Conservation (phyloP, 192 early-diverging fungal genomes). For the Ambispora gerdemannii region DNA sequence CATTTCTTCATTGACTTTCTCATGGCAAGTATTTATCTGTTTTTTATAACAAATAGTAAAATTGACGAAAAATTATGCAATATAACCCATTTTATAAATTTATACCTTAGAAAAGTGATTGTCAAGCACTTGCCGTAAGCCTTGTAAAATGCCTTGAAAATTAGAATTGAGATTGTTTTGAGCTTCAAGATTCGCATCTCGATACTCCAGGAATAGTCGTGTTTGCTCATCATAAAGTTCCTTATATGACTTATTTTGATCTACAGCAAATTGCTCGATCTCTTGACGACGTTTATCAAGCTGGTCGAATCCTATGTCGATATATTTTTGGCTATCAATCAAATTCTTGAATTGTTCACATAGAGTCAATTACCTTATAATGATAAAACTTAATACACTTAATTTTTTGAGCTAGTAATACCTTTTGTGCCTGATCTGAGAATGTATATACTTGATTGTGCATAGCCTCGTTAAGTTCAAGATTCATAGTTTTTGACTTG, state of each 20-base stretch:
- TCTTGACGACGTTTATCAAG: background rate
- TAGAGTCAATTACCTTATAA: no score
- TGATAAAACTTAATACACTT: background rate
- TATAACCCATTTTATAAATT: no score
- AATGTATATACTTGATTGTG: conserved; percentile 12
- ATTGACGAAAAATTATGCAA: no score
- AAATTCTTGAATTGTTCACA: no score
- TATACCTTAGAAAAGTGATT: conserved; percentile 4
- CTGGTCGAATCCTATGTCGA: background rate
- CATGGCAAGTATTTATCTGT: background rate
- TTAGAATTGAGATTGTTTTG: background rate
- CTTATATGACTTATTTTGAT: background rate
- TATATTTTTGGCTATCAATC: background rate
- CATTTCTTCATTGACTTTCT: background rate
- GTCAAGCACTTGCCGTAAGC: background rate
- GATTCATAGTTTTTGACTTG: background rate
- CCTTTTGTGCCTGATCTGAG: background rate
- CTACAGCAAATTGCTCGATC: background rate
- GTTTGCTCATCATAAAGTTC: background rate
- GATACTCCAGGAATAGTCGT: background rate
- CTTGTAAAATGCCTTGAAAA: background rate
- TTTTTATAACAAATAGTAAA: background rate
- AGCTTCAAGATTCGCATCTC: background rate
- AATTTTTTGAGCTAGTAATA: background rate
- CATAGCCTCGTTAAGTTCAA: background rate